Percentiles rank a stretch among this genome's conserved stretches.
Conservation (phyloP, 306 rosid genomes). For the Citrullus mucosospermus region DNA sequence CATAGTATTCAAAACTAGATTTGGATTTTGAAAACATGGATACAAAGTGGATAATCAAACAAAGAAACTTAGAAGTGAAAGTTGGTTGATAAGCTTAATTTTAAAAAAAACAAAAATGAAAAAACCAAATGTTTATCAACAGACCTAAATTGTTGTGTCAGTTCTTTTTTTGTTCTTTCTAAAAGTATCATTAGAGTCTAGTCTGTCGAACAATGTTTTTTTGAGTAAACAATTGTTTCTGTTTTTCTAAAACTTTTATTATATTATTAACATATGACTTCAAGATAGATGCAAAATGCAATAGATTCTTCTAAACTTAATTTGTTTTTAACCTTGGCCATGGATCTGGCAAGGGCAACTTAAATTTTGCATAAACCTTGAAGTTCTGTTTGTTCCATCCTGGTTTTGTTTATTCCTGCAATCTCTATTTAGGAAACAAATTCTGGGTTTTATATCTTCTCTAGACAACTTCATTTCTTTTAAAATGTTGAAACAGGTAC, state of each 20-base stretch:
- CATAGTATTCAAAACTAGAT: too few relatives aligned
- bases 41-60: too few relatives aligned
- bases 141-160: too few relatives aligned
- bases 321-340: neutral
- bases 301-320: neutral
- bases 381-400: neutral
- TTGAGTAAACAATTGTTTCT: neutral
- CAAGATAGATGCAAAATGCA: neutral
- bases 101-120: too few relatives aligned
- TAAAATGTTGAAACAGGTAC: slow-evolving; percentile 19
- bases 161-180: too few relatives aligned
- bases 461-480: neutral
- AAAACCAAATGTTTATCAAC: too few relatives aligned
- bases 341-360: neutral
- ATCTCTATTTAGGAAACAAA: neutral
- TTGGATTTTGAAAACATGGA: too few relatives aligned
- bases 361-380: neutral
- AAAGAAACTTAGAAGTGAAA: too few relatives aligned
- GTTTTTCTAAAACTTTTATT: neutral
- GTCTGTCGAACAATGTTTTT: neutral
- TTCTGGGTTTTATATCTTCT: neutral
- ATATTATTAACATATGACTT: neutral
- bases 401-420: neutral
- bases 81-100: too few relatives aligned
- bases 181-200: too few relatives aligned